Percentiles rank a stretch among this genome's conserved stretches.
phyloP scores from a whole-genome alignment of 2,329 filamentous ascomycete genomes.

The Lizonia empirigonia region DNA sequence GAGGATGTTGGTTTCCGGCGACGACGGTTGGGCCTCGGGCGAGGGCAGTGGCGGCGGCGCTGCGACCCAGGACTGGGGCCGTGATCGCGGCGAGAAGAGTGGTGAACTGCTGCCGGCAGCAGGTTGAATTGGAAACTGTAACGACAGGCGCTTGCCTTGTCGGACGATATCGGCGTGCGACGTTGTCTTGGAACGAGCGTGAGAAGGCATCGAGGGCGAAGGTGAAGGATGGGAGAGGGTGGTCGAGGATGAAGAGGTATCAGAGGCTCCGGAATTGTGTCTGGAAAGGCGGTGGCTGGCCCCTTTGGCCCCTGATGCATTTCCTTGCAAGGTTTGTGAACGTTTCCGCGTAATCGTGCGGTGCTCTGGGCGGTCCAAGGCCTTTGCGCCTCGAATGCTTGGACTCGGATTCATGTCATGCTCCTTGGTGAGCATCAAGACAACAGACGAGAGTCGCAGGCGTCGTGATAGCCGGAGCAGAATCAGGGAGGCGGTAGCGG shows the following conservation, averaged over 20 bases:
- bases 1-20: constrained; percentile 63
- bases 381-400: constrained; percentile 20
- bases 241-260: constrained; percentile 19
- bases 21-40: constrained; percentile 31
- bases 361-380: constrained; percentile 41
- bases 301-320: constrained; percentile 28
- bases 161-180: constrained; percentile 43
- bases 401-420: constrained; percentile 32
- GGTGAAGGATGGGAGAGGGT: constrained; percentile 26
- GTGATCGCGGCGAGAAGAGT: constrained; percentile 40
- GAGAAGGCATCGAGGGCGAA: constrained; percentile 30
- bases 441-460: constrained; percentile 29
- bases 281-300: constrained; percentile 18
- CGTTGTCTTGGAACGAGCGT: constrained; percentile 43
- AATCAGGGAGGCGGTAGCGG: constrained; percentile 39
- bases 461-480: constrained; percentile 44
- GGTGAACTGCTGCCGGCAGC: constrained; percentile 42
- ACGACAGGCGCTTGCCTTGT: constrained; percentile 54
- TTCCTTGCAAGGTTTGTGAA: constrained; percentile 35
- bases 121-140: constrained; percentile 57
- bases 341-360: constrained; percentile 23
- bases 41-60: constrained; percentile 37
- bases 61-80: constrained; percentile 49
- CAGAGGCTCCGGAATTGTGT: constrained; percentile 20
- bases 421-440: constrained; percentile 31